Evolutionary conservation across 2,329 filamentous ascomycete genomes (phyloP), one percentile per base, ranked within the genome.

Genomic region (Didymella keratinophila): DNA sequence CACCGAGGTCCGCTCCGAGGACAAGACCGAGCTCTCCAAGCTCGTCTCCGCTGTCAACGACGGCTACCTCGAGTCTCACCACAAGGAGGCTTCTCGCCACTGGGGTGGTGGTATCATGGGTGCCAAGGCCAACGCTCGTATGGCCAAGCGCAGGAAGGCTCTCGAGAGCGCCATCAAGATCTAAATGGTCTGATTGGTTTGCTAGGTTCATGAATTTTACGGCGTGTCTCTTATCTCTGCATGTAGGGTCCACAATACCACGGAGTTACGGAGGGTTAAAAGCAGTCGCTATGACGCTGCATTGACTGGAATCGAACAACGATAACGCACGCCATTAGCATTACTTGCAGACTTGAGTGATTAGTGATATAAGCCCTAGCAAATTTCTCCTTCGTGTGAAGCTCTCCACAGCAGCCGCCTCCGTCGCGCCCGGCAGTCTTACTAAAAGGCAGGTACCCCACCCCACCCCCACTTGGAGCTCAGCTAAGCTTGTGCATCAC

Each of bases 91-190:
- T 76, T 90, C 92, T 82, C 89, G 90, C 81, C 91, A 94, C 84
- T 99, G 96, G 95, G 95, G 96, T 85, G 95, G 95, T 87, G 96
- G 96, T 83, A 97, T 99, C 85, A 97, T 99, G 93, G 89, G 95
- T 78, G 86, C 89, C 80, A 99, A 99, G 92, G 93, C 95, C 78
- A 88, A 87, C 71, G 88, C 86, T 67, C 83, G 84, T 74, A 83
- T 84, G 77, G 85, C 87, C 81, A 97, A 97, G 91, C 92, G 92
- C 86, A 87, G 90, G 83, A 97, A 97, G 90, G 93, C 93, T 78
- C 78, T 95, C 67, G 95, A 98, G 84, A 83, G 82, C 78, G 93
- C 95, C 80, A 93, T 97, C 88, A 98, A 98, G 91, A 96, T 99
- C 85, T 99, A 96, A 86, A 77, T 52, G 53, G 66, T 52, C 69